phyloP scores from a whole-genome alignment of 805 yeast species.

The Metschnikowia continentalis region DNA sequence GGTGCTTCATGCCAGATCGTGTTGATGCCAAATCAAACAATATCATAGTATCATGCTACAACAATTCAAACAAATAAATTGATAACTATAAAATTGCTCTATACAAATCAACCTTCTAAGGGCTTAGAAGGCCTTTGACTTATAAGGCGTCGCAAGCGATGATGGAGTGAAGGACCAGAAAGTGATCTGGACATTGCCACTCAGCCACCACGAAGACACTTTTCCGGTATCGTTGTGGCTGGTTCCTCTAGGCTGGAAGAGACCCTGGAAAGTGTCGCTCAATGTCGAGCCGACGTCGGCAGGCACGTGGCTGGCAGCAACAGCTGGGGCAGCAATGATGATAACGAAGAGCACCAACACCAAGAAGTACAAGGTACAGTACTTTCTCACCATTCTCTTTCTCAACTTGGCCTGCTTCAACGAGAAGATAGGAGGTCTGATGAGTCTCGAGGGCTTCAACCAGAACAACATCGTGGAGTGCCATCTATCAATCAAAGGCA shows the following conservation, averaged over 20 bases:
- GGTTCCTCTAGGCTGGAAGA: slow-evolving; percentile 86
- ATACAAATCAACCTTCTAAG: background rate
- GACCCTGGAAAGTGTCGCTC: slow-evolving; percentile 50
- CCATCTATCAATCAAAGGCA: slow-evolving; percentile 94
- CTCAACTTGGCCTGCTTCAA: slow-evolving; percentile 94
- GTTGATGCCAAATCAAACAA: background rate
- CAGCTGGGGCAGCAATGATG: slow-evolving; percentile 88
- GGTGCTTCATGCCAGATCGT: background rate
- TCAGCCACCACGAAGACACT: slow-evolving; percentile 20
- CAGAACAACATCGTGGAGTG: slow-evolving; percentile 98
- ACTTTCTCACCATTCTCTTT: slow-evolving; percentile 95
- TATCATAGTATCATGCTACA: background rate
- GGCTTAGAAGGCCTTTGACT: slow-evolving; percentile 45
- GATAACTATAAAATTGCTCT: background rate
- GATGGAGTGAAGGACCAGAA: slow-evolving; percentile 54
- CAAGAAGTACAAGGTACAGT: slow-evolving; percentile 73
- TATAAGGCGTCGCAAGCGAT: slow-evolving; percentile 45
- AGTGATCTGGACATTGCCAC: slow-evolving; percentile 25
- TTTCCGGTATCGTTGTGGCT: slow-evolving; percentile 80
- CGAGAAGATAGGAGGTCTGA: slow-evolving; percentile 96
- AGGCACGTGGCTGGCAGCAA: slow-evolving; percentile 59
- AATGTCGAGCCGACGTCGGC: slow-evolving; percentile 28
- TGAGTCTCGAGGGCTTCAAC: slow-evolving; percentile 95
- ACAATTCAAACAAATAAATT: background rate
- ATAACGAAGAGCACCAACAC: slow-evolving; percentile 68